phyloP scores from a whole-genome alignment of 371 early-diverging fungal species.

The Mucor indicus region DNA sequence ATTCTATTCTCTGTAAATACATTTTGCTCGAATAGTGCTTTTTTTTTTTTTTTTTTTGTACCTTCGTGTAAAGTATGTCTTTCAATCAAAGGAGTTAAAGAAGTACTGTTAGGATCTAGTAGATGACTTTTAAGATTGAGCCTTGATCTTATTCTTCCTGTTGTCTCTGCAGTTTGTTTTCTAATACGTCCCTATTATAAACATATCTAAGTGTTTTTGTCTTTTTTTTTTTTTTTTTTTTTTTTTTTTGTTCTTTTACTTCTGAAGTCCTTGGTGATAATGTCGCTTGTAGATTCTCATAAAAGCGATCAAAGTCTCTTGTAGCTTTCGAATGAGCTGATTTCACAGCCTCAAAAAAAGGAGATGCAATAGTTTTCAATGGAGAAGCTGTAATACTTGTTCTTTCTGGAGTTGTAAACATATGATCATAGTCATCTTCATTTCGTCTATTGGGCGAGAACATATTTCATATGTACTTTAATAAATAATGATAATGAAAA shows the following conservation, averaged over 20 bases:
- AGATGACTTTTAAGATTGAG: neutral
- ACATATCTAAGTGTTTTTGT: too few species aligned
- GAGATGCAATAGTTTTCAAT: constrained; percentile 14
- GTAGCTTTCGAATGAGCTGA: constrained; percentile 11
- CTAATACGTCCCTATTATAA: constrained; percentile 10
- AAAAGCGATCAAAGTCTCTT: constrained; percentile 20
- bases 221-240: too few species aligned
- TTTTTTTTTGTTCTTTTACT: too few species aligned
- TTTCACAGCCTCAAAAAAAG: constrained; percentile 15
- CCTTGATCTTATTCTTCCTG: constrained; percentile 1
- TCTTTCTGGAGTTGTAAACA: constrained; percentile 8
- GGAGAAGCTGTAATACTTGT: constrained; percentile 7
- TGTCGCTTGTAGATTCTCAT: constrained; percentile 14
- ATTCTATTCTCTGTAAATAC: too few species aligned
- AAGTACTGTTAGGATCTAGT: constrained; percentile 5
- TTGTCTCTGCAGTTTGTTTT: constrained; percentile 9
- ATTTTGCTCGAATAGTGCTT: neutral
- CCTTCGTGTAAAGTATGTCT: constrained; percentile 23
- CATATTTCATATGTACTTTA: constrained; percentile 6
- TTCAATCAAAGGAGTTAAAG: constrained; percentile 27
- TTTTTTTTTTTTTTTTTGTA: neutral
- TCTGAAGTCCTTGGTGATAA: constrained; percentile 19
- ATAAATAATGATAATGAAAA: too few species aligned
- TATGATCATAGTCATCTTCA: neutral
- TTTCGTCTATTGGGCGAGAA: constrained; percentile 14